phyloP scores from a whole-genome alignment of 2,329 filamentous ascomycete genomes.

The Colletotrichum limetticola region DNA sequence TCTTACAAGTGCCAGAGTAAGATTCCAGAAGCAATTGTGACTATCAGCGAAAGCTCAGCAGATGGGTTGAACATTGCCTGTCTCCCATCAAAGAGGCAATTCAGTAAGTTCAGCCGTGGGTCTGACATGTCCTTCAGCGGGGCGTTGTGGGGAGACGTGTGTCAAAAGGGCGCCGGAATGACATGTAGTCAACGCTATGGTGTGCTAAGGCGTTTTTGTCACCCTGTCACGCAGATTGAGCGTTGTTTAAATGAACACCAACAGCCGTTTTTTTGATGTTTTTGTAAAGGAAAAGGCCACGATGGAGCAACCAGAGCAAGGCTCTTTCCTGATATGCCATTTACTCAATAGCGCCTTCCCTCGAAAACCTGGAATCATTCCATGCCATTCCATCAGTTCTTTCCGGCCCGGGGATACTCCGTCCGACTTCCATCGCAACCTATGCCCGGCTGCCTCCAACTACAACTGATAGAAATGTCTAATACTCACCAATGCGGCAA shows the following conservation, averaged over 20 bases:
- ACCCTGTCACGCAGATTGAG: neutral
- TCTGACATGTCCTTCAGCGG: neutral
- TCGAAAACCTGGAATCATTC: neutral
- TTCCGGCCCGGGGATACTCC: neutral
- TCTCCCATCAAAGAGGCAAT: neutral
- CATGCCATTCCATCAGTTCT: neutral
- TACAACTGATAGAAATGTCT: neutral
- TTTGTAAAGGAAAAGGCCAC: neutral
- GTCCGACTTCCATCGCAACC: neutral
- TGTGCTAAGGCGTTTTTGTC: neutral
- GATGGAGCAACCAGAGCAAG: neutral
- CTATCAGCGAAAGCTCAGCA: too few species aligned
- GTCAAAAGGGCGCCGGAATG: conserved; percentile 1
- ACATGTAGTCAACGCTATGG: neutral
- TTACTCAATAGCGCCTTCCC: neutral
- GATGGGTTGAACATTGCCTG: neutral
- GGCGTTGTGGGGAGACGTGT: neutral
- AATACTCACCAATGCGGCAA: neutral
- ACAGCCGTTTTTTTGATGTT: neutral
- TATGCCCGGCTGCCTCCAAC: neutral
- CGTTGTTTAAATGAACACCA: neutral
- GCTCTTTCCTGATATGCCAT: neutral
- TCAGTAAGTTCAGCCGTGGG: neutral
- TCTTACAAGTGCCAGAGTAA: neutral
- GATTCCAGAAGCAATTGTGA: neutral